Percentiles rank a stretch among this genome's conserved stretches.
phyloP scores from a whole-genome alignment of 352 stramenopile species.

The Pythium folliculosum region DNA sequence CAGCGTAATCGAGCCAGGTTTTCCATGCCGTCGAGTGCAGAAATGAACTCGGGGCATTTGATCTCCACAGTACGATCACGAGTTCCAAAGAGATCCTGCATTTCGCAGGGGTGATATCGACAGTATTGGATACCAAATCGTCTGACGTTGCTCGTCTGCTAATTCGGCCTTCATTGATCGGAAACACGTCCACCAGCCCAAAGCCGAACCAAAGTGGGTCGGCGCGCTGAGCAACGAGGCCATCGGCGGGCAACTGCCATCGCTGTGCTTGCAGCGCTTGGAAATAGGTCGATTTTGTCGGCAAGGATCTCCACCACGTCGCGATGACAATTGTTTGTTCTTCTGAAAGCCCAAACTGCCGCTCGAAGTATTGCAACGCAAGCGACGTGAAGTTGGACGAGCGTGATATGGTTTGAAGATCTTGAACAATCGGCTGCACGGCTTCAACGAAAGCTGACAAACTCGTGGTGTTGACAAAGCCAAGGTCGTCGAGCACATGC shows the following conservation, averaged over 20 bases:
- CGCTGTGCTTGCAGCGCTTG: constrained; percentile 39
- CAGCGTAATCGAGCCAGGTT: constrained; percentile 35
- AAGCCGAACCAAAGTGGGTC: constrained; percentile 54
- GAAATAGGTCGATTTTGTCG: constrained; percentile 46
- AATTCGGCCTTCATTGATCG: constrained; percentile 24
- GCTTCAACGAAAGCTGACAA: constrained; percentile 35
- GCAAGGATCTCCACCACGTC: constrained; percentile 44
- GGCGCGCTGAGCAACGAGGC: constrained; percentile 5
- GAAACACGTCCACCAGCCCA: constrained; percentile 44
- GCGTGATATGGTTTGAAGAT: constrained; percentile 28
- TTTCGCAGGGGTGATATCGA: constrained; percentile 1
- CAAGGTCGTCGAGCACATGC: constrained; percentile 48
- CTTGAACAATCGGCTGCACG: constrained; percentile 34
- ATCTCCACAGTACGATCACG: constrained; percentile 44
- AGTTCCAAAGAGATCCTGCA: constrained; percentile 40
- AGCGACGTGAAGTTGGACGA: constrained; percentile 42
- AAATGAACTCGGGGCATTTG: constrained; percentile 21
- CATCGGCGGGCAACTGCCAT: constrained; percentile 33
- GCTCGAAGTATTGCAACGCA: constrained; percentile 41
- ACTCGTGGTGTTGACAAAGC: constrained; percentile 26
- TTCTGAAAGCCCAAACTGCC: constrained; percentile 34
- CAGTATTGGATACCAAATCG: constrained; percentile 44
- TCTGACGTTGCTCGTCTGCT: constrained; percentile 26
- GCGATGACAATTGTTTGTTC: constrained; percentile 36
- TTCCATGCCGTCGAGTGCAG: constrained; percentile 30